Base-by-base conservation (phyloP, 495 filamentous ascomycete genomes). In the Tuber indicum region DNA sequence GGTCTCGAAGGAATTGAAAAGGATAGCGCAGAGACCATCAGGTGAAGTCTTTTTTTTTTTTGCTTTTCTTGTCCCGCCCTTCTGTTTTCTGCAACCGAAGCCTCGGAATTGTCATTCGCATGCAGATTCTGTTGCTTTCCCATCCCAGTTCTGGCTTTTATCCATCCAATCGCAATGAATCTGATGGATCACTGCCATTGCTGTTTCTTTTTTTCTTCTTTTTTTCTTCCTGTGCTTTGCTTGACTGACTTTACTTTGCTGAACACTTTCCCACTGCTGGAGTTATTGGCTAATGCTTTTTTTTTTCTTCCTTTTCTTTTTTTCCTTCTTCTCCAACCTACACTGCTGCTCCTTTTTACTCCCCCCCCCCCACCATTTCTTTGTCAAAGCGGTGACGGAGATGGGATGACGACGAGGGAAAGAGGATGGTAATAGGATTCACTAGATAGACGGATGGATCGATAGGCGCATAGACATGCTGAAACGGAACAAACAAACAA, bases 1-100 rank as follows among this genome's bases (percentile, higher is more conserved):
- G 88, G 89, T 21, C 84, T 95, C 70, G 92, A 96, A 84, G 94
- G 93, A 12, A 92, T 96, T 81, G 93, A 97, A 81, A 91, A 90
- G 82, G 91, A 92, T 71, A 91, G 91, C 8, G 74, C 72, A 21
- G 81, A 83, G 45, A 80, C 75, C 72, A 82, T 82, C 75, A 79
- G 81, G 17, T 82, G 74, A 66, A 73, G 72, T 72, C 72, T 77
- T 74, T 81, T 43, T 74, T 74, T 66, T 69, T 58, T 58, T n/a
- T 26, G 71, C 19, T 74, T 46, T 62, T 75, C 44, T 43, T 70
- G 21, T 66, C 58, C 26, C 26, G 58, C 26, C 26, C 26, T 66
- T 66, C 58, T 26, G 58, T 66, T 66, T 66, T 32, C 58, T 66
- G 58, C 58, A 66, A 66, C 58, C 58, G 58, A 66, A 66, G 58